Evolutionary conservation across 768 basidiomycete genomes (phyloP).

Genomic region (Boletus rubescentipes): DNA sequence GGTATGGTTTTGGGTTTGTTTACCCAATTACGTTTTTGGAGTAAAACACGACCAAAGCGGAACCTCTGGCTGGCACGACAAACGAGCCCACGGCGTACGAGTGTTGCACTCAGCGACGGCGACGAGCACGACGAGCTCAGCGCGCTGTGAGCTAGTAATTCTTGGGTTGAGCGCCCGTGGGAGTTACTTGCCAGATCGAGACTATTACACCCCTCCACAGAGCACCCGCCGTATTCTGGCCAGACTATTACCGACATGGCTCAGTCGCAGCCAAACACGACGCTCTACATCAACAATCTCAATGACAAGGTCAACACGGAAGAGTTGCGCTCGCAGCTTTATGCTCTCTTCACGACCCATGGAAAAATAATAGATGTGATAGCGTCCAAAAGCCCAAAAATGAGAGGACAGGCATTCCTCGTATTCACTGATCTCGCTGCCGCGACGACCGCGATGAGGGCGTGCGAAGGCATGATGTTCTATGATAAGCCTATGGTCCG

Average conservation of each 20-base stretch:
- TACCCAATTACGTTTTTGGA: constrained; percentile 29
- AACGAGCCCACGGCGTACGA: constrained; percentile 1
- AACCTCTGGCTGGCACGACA: constrained; percentile 7
- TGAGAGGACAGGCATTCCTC: constrained; percentile 94
- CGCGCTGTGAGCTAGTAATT: background rate
- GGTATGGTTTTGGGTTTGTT: constrained; percentile 32
- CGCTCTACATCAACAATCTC: constrained; percentile 91
- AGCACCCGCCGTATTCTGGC: background rate
- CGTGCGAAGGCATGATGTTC: constrained; percentile 89
- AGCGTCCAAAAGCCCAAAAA: constrained; percentile 80
- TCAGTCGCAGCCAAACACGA: constrained; percentile 74
- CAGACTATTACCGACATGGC: constrained; percentile 31
- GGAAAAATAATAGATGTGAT: constrained; percentile 93
- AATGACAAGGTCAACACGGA: constrained; percentile 92
- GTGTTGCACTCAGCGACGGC: too few relatives aligned
- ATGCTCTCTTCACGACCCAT: constrained; percentile 88
- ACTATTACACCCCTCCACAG: background rate
- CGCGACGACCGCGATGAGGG: constrained; percentile 90
- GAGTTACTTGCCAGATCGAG: constrained; percentile 23
- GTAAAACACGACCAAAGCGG: constrained; percentile 28
- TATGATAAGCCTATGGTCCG: constrained; percentile 91
- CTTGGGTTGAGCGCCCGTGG: constrained; percentile 14
- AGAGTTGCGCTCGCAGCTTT: constrained; percentile 80
- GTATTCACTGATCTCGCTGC: constrained; percentile 90
- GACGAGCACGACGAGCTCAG: background rate